A percentile compares a stretch with the other conserved stretches of the same genome.
Evolutionary conservation across 164 flowering plant species (phyloP).

Genomic region (Brasenia schreberi): DNA sequence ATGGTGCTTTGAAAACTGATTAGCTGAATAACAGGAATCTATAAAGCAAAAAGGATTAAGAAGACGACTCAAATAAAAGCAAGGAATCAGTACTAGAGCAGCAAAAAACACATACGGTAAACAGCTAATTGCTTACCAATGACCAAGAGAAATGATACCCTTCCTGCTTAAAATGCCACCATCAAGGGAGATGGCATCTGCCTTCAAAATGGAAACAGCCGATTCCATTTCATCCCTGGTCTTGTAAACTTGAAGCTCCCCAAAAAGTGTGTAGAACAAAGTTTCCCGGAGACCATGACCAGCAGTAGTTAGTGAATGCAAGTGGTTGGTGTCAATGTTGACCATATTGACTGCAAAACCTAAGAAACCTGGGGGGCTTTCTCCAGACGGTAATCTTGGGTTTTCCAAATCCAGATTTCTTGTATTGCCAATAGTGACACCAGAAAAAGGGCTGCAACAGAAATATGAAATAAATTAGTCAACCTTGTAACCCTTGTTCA

Average conservation of each 20-base stretch:
- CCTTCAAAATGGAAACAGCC: slow-evolving; percentile 19
- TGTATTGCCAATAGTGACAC: slow-evolving; percentile 14
- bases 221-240: slow-evolving; percentile 30
- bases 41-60: too few relatives aligned
- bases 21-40: too few relatives aligned
- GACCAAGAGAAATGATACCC: slow-evolving; percentile 38
- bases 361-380: slow-evolving; percentile 32
- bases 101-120: not conserved
- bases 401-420: slow-evolving; percentile 24
- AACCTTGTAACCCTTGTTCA: too few relatives aligned
- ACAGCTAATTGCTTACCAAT: slow-evolving; percentile 20
- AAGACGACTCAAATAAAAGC: not conserved
- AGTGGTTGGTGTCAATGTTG: slow-evolving; percentile 19
- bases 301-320: slow-evolving; percentile 16
- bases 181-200: slow-evolving; percentile 60
- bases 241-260: slow-evolving; percentile 52
- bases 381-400: slow-evolving; percentile 29
- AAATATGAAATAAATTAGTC: too few relatives aligned
- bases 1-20: too few relatives aligned
- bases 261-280: slow-evolving; percentile 48
- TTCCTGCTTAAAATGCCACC: slow-evolving; percentile 42
- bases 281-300: slow-evolving; percentile 64
- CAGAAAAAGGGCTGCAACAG: slow-evolving; percentile 34
- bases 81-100: not conserved
- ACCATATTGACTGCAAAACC: slow-evolving; percentile 67